Evolutionary conservation across 768 basidiomycete species (phyloP).

Genomic region (Termitomyces bulborhizus): DNA sequence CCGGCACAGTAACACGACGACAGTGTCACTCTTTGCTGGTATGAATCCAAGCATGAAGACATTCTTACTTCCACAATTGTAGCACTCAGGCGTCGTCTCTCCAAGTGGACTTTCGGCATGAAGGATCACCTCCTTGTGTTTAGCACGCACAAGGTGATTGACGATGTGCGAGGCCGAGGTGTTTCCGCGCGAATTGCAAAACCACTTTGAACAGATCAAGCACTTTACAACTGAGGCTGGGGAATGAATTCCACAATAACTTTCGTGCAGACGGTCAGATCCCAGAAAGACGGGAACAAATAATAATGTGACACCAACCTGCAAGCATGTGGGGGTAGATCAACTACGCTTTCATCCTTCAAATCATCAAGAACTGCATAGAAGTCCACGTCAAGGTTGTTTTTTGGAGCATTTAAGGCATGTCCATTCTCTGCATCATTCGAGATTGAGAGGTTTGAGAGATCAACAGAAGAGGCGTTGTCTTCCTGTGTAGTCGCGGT

Average conservation of each 20-base stretch:
- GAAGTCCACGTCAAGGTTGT: constrained; percentile 72
- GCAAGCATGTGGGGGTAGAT: constrained; percentile 92
- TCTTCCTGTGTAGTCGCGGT: constrained; percentile 59
- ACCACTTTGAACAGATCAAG: constrained; percentile 89
- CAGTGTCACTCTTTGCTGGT: constrained; percentile 97
- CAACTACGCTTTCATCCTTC: constrained; percentile 73
- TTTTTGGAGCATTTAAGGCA: constrained; percentile 24
- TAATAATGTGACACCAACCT: constrained; percentile 48
- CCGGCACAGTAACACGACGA: constrained; percentile 96
- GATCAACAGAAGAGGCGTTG: constrained; percentile 54
- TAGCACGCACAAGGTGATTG: constrained; percentile 97
- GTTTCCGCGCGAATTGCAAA: constrained; percentile 97
- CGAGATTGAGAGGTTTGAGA: constrained; percentile 61
- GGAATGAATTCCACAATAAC: constrained; percentile 98
- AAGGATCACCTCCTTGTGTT: constrained; percentile 97
- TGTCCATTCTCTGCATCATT: constrained; percentile 43
- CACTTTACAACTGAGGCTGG: constrained; percentile 97
- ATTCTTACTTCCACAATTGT: constrained; percentile 98
- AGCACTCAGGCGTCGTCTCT: constrained; percentile 97
- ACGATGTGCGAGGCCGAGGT: constrained; percentile 99
- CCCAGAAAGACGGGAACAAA: constrained; percentile 5
- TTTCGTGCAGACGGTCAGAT: constrained; percentile 24
- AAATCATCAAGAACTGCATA: constrained; percentile 86
- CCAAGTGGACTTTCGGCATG: constrained; percentile 94
- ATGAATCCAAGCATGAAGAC: constrained; percentile 99